Conservation (phyloP, 768 basidiomycete species). For the Podaxis sp. region DNA sequence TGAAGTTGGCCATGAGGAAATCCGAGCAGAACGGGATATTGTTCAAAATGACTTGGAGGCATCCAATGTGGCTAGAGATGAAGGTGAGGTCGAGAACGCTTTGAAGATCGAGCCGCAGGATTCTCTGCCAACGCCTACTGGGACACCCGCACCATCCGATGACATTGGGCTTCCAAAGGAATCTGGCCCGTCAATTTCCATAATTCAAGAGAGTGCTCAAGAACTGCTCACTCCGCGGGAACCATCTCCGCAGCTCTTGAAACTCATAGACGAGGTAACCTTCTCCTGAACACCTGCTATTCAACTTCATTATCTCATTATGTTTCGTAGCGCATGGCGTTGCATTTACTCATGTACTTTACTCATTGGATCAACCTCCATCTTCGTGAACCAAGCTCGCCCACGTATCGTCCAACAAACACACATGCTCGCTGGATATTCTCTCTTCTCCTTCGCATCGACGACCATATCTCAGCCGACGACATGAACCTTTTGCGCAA, state of each 20-base stretch:
- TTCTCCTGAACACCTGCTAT: slow-evolving; percentile 7
- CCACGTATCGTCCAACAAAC: slow-evolving; percentile 43
- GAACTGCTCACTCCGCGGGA: slow-evolving; percentile 44
- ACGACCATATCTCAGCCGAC: slow-evolving; percentile 68
- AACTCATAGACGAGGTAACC: slow-evolving; percentile 67
- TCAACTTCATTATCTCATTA: slow-evolving; percentile 19
- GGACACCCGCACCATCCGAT: slow-evolving; percentile 35
- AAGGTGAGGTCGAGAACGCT: slow-evolving; percentile 42
- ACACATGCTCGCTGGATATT: slow-evolving; percentile 80
- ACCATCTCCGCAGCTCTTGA: slow-evolving; percentile 57
- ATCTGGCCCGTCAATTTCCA: neutral
- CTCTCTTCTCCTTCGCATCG: slow-evolving; percentile 65
- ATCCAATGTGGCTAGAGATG: slow-evolving; percentile 27
- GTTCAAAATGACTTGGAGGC: slow-evolving; percentile 2
- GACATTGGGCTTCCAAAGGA: slow-evolving; percentile 11
- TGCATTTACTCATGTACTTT: slow-evolving; percentile 85
- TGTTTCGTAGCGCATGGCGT: slow-evolving; percentile 53
- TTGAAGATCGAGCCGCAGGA: slow-evolving; percentile 34
- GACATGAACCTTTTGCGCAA: slow-evolving; percentile 77
- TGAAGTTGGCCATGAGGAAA: slow-evolving; percentile 28
- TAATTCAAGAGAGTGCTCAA: neutral
- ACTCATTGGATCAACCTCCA: slow-evolving; percentile 75
- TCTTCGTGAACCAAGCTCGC: slow-evolving; percentile 43
- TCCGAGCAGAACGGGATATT: neutral
- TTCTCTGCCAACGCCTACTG: slow-evolving; percentile 40